phyloP scores from a whole-genome alignment of 345 rosid species.

The Angophora floribunda region DNA sequence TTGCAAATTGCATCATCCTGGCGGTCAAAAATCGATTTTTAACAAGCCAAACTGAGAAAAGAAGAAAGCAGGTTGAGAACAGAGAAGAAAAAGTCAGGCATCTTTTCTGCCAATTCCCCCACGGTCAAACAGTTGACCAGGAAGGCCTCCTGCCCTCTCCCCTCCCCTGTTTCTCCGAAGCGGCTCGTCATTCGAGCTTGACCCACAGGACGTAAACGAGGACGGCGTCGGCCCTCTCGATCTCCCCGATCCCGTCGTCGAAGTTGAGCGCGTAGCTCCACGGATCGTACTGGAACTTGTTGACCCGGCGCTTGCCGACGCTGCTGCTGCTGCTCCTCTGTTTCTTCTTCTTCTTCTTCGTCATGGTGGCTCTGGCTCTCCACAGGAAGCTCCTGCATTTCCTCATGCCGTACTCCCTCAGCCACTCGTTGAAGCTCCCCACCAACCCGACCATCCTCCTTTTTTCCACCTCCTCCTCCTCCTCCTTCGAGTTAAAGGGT shows the following conservation, averaged over 20 bases:
- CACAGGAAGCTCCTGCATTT: constrained; percentile 36
- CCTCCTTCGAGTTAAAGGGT: not conserved
- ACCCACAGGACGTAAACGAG: not conserved
- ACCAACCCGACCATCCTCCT: not conserved
- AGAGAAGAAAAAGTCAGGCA: constrained; percentile 1
- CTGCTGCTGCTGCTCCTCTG: constrained; percentile 1
- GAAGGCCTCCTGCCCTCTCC: not conserved
- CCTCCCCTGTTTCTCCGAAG: too few species aligned
- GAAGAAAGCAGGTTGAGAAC: not conserved
- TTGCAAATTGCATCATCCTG: not conserved
- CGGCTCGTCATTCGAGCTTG: not conserved
- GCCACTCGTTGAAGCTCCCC: constrained; percentile 12
- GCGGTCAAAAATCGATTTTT: not conserved
- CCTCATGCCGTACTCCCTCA: constrained; percentile 17
- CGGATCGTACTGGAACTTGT: constrained; percentile 85
- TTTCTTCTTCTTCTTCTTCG: not conserved
- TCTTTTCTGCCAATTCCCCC: not conserved
- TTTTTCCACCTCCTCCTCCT: not conserved
- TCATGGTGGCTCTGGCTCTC: constrained; percentile 43
- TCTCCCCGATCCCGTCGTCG: not conserved
- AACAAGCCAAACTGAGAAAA: not conserved
- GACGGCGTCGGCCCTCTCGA: not conserved
- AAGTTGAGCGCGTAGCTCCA: constrained; percentile 61
- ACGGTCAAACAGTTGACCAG: not conserved
- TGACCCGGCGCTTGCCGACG: not conserved